Evolutionary conservation across 352 stramenopile species (phyloP).

Genomic region (Phytopythium cucurbitacearum): DNA sequence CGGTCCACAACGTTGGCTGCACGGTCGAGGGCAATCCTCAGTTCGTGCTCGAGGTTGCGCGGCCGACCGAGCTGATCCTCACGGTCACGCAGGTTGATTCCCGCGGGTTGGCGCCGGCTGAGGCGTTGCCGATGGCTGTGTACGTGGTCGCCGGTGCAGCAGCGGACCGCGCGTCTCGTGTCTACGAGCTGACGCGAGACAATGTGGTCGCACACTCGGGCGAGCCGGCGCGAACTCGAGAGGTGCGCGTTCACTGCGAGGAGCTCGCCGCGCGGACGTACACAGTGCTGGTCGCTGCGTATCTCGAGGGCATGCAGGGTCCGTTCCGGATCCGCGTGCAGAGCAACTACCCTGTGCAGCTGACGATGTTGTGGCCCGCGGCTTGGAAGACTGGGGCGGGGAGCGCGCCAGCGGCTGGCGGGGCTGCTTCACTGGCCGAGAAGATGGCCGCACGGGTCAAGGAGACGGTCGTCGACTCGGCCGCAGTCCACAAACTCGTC

Average conservation of each 20-base stretch:
- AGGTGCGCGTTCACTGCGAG: constrained; percentile 71
- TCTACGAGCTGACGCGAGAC: constrained; percentile 58
- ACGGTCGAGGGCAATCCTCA: constrained; percentile 87
- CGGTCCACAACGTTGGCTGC: constrained; percentile 76
- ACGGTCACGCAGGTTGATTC: constrained; percentile 82
- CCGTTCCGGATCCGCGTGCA: constrained; percentile 84
- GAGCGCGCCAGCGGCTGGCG: constrained; percentile 28
- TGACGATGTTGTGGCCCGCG: constrained; percentile 79
- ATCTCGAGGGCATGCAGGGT: constrained; percentile 88
- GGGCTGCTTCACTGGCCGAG: constrained; percentile 32
- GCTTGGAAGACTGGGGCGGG: constrained; percentile 63
- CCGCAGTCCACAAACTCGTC: constrained; percentile 38
- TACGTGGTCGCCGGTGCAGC: constrained; percentile 57
- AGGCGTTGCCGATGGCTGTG: constrained; percentile 62
- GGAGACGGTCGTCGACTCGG: constrained; percentile 56
- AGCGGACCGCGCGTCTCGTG: constrained; percentile 51
- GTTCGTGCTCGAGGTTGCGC: constrained; percentile 67
- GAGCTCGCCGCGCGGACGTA: constrained; percentile 77
- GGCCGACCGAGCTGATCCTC: constrained; percentile 82
- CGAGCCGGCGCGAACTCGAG: constrained; percentile 57
- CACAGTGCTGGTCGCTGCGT: constrained; percentile 84
- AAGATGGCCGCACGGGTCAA: constrained; percentile 65
- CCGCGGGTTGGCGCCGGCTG: constrained; percentile 51
- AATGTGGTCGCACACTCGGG: constrained; percentile 82
- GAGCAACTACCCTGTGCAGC: constrained; percentile 78